Percentiles rank a stretch among this genome's conserved stretches.
These are phyloP conservation scores for Mycena galericulata DNA, from an alignment of 768 basidiomycete genomes.

Conservation along the genomic window DNA sequence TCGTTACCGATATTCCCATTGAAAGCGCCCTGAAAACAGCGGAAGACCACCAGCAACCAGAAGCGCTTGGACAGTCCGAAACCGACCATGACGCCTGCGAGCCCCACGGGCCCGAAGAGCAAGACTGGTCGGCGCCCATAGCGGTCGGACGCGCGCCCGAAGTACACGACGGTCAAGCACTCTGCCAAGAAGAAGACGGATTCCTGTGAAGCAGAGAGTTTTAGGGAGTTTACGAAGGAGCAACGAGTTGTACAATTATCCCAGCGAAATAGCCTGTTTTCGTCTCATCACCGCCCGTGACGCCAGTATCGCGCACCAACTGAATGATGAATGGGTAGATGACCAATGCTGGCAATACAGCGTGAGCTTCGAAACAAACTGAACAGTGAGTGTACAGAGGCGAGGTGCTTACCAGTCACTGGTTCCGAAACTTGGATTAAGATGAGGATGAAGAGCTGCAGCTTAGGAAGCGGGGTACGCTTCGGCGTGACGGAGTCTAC, in stretches of 20 bases:
- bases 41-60: conserved; percentile 44
- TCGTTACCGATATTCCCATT: conserved; percentile 55
- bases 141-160: conserved; percentile 43
- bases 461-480: conserved; percentile 14
- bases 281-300: conserved; percentile 51
- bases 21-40: conserved; percentile 48
- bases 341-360: conserved; percentile 50
- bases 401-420: conserved; percentile 38
- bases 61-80: conserved; percentile 49
- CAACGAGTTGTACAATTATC: conserved; percentile 44
- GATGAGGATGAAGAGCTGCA: conserved; percentile 42
- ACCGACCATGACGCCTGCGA: conserved; percentile 44
- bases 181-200: conserved; percentile 45
- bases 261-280: conserved; percentile 58
- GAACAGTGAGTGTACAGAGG: no score
- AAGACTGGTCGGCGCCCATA: conserved; percentile 33
- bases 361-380: no score
- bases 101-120: conserved; percentile 47
- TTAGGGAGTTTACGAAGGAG: neutral
- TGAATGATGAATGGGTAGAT: conserved; percentile 56
- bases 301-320: conserved; percentile 49
- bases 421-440: conserved; percentile 51
- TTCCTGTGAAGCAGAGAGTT: conserved; percentile 32
- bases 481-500: no score
- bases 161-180: conserved; percentile 38